A percentile compares a stretch with the other conserved stretches of the same genome.
Conservation (phyloP, 2,329 filamentous ascomycete genomes). For the Aspergillus phoenicis region DNA sequence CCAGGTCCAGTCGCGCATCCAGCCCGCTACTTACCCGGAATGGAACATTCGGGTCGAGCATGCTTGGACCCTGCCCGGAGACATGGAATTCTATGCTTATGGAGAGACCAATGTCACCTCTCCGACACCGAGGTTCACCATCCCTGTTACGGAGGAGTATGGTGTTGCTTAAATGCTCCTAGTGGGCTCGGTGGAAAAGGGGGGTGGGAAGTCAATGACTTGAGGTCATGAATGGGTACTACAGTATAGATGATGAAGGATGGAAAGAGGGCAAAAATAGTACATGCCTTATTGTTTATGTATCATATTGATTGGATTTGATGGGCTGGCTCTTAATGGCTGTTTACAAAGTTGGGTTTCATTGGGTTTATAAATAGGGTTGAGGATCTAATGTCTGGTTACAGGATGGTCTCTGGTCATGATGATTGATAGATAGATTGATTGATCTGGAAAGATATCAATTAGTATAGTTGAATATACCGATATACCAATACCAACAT, state of each 20-base stretch:
- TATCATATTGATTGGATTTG: constrained; percentile 2
- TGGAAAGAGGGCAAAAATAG: not conserved
- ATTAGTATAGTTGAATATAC: no score
- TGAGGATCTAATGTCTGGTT: constrained; percentile 8
- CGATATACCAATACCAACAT: not conserved
- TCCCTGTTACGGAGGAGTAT: constrained; percentile 27
- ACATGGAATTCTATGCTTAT: constrained; percentile 22
- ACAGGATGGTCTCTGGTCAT: constrained; percentile 1
- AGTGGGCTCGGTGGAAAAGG: not conserved
- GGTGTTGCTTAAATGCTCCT: constrained; percentile 29
- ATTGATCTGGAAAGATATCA: not conserved
- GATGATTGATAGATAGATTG: not conserved
- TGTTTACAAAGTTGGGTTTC: not conserved
- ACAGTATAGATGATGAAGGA: not conserved
- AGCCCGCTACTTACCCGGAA: constrained; percentile 19
- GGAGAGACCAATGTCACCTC: constrained; percentile 30
- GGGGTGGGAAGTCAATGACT: not conserved
- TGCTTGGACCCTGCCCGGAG: constrained; percentile 24
- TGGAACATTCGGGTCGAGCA: constrained; percentile 35
- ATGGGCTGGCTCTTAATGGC: not conserved
- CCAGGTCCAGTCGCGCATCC: constrained; percentile 27
- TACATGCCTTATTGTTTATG: not conserved
- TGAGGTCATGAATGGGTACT: not conserved
- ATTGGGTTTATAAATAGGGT: not conserved
- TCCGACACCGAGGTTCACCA: constrained; percentile 22